Evolutionary conservation across 2,329 filamentous ascomycete species (phyloP).

Genomic region (Onygena corvina): DNA sequence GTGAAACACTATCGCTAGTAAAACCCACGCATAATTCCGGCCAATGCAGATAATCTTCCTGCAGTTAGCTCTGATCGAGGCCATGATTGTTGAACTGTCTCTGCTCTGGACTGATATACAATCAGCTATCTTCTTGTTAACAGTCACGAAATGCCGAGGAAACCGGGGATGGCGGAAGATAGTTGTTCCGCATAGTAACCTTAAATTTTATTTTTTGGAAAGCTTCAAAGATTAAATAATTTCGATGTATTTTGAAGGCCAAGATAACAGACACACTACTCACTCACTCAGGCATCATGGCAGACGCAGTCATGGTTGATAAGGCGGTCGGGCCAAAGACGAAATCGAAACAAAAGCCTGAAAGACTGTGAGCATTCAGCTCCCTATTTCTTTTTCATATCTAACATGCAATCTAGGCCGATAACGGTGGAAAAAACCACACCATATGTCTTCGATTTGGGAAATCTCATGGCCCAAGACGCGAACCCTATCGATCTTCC

Average conservation of each 20-base stretch:
- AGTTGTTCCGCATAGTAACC: conserved; percentile 1
- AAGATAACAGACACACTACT: too few relatives aligned
- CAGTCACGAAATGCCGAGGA: neutral
- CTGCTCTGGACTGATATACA: neutral
- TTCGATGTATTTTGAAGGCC: too few relatives aligned
- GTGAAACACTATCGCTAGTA: neutral
- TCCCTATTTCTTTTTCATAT: neutral
- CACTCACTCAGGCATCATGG: conserved; percentile 18
- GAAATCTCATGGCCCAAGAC: conserved; percentile 74
- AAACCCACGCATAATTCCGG: conserved; percentile 79
- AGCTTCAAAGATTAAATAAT: too few relatives aligned
- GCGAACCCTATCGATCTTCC: conserved; percentile 63
- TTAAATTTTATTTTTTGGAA: too few relatives aligned
- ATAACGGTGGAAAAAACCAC: conserved; percentile 67
- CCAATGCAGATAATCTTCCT: conserved; percentile 85
- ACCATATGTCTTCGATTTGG: conserved; percentile 84
- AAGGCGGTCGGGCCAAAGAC: conserved; percentile 15
- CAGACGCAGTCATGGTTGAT: conserved; percentile 22
- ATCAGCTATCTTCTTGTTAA: neutral
- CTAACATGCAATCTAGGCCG: conserved; percentile 28
- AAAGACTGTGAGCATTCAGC: conserved; percentile 30
- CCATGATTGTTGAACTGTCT: conserved; percentile 23
- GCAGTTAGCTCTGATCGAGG: conserved; percentile 41
- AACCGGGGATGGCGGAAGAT: neutral
- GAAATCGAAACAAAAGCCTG: conserved; percentile 23